These are phyloP conservation scores for Russula dissimulans DNA, from an alignment of 768 basidiomycete species.

Conservation along the genomic window DNA sequence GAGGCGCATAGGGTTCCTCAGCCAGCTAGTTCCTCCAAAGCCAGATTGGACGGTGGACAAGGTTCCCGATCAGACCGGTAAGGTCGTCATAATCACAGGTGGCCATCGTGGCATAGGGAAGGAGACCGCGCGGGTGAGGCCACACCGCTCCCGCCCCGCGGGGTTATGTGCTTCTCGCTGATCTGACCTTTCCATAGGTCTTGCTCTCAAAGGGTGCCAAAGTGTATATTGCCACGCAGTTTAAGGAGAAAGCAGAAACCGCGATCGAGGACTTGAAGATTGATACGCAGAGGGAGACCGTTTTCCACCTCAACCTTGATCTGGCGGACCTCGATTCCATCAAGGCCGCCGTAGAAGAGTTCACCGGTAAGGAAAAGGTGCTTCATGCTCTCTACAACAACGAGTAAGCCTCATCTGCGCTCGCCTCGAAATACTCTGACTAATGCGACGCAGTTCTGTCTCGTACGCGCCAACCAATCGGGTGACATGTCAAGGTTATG, in stretches of 20 bases:
- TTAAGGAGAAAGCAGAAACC: neutral
- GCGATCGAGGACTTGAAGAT: neutral
- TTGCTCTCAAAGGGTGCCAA: neutral
- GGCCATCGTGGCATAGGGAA: neutral
- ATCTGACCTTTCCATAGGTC: neutral
- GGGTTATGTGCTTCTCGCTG: neutral
- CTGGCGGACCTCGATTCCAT: neutral
- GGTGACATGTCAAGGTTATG: neutral
- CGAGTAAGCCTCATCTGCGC: neutral
- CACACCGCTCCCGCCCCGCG: neutral
- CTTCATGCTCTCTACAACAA: conserved; percentile 3
- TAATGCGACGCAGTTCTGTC: neutral
- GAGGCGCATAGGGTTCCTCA: neutral
- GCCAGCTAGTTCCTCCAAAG: conserved; percentile 12
- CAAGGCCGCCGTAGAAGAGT: neutral
- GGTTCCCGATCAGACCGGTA: conserved; percentile 6
- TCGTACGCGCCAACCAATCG: neutral
- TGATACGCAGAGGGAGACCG: neutral
- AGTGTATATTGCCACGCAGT: neutral
- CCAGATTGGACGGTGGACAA: conserved; percentile 5
- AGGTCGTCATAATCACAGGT: neutral
- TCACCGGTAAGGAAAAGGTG: neutral
- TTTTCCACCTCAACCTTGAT: neutral
- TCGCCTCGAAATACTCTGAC: neutral
- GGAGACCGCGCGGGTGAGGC: neutral